Evolutionary conservation across 75 land plant genomes (phyloP).

Genomic region (Sequoia sempervirens): DNA sequence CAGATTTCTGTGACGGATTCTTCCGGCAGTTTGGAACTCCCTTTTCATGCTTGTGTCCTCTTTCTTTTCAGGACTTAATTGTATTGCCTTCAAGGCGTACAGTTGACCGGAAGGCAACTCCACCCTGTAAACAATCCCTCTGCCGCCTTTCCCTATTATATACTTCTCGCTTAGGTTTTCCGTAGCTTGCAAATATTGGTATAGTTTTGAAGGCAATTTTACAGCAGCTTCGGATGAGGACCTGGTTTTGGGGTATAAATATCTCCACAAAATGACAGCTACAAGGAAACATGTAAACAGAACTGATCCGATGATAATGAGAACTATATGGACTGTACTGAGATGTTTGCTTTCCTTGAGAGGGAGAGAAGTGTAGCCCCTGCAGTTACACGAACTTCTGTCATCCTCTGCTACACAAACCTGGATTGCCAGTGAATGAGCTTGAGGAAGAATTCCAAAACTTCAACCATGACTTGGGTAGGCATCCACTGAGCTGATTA

Average conservation of each 20-base stretch:
- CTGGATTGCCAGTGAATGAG: not conserved
- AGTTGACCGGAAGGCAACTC: conserved; percentile 24
- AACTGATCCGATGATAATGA: not conserved
- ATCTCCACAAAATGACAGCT: not conserved
- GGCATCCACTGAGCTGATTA: too few relatives aligned
- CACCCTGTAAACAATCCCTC: conserved; percentile 67
- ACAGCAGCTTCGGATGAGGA: not conserved
- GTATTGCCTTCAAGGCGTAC: conserved; percentile 61
- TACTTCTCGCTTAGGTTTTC: conserved; percentile 36
- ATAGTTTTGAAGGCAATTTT: conserved; percentile 32
- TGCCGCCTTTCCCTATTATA: conserved; percentile 59
- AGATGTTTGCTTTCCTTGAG: not conserved
- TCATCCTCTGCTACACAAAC: not conserved
- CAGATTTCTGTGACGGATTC: conserved; percentile 65
- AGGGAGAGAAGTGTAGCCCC: not conserved
- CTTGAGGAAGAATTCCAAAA: too few relatives aligned
- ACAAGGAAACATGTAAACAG: not conserved
- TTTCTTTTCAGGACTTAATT: conserved; percentile 13
- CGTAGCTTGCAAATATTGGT: conserved; percentile 45
- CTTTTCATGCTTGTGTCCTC: conserved; percentile 26
- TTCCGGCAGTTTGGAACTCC: conserved; percentile 60
- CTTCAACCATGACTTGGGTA: too few relatives aligned
- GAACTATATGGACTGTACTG: not conserved
- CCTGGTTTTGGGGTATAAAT: not conserved
- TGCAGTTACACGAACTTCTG: not conserved